These are phyloP conservation scores for Carpinus fangiana DNA, from an alignment of 306 rosid species.

Conservation along the genomic window DNA sequence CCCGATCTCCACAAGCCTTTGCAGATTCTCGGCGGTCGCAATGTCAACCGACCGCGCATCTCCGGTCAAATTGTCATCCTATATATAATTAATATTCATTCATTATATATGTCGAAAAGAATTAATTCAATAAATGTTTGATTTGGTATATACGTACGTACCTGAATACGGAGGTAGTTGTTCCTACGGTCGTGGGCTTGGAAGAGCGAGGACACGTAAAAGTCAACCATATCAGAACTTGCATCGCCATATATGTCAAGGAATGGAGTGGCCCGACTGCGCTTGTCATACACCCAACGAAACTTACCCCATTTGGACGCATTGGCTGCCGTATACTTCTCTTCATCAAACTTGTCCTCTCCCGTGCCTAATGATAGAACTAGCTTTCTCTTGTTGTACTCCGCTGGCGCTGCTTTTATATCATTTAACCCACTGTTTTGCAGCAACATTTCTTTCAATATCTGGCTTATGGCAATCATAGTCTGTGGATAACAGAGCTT, in stretches of 20 bases:
- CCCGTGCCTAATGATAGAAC: conserved; percentile 52
- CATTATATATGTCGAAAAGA: not conserved
- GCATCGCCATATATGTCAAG: conserved; percentile 38
- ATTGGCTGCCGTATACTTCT: conserved; percentile 37
- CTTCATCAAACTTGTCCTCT: conserved; percentile 36
- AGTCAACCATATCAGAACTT: conserved; percentile 47
- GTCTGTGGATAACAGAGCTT: conserved; percentile 20
- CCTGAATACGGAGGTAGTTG: conserved; percentile 45
- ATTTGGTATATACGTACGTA: not conserved
- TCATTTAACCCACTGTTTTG: not conserved
- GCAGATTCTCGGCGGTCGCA: conserved; percentile 27
- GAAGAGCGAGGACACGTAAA: conserved; percentile 44
- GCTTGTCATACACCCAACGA: conserved; percentile 31
- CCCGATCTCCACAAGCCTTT: conserved; percentile 28
- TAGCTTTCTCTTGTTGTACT: conserved; percentile 17
- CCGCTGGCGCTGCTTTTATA: conserved; percentile 16
- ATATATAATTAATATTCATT: not conserved
- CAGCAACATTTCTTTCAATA: conserved; percentile 19
- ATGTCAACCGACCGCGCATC: conserved; percentile 28
- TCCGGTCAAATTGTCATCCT: conserved; percentile 36
- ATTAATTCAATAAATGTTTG: not conserved
- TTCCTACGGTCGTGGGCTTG: conserved; percentile 14
- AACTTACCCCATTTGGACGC: conserved; percentile 43
- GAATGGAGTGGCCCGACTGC: conserved; percentile 36
- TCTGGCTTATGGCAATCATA: conserved; percentile 41